Conservation (phyloP, 2,329 filamentous ascomycete species). For the Botrytis fabae region DNA sequence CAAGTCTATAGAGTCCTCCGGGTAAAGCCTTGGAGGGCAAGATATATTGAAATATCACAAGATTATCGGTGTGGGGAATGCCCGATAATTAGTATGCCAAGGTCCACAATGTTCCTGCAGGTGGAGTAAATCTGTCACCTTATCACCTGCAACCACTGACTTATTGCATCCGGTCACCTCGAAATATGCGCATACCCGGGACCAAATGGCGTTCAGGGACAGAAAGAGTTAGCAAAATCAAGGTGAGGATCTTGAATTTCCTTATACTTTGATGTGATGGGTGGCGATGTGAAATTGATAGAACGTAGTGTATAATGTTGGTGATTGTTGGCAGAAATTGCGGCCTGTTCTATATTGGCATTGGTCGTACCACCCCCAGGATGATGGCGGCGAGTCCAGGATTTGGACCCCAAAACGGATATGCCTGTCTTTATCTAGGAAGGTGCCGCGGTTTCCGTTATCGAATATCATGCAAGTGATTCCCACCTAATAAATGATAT, state of each 20-base stretch:
- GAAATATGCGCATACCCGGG: constrained; percentile 25
- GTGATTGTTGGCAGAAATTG: constrained; percentile 3
- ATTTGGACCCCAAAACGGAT: constrained; percentile 13
- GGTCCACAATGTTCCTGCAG: constrained; percentile 37
- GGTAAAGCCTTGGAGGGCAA: constrained; percentile 26
- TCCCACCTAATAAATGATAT: constrained; percentile 12
- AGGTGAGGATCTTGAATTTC: not conserved
- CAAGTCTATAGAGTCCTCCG: constrained; percentile 26
- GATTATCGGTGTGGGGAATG: constrained; percentile 33
- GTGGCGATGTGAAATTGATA: constrained; percentile 12
- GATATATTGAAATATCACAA: constrained; percentile 23
- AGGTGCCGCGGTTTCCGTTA: constrained; percentile 20
- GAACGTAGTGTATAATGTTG: not conserved
- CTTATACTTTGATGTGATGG: not conserved
- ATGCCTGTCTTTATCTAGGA: not conserved
- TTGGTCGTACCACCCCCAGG: constrained; percentile 17
- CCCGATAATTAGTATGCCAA: constrained; percentile 19
- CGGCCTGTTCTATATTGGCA: not conserved
- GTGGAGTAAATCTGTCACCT: constrained; percentile 36
- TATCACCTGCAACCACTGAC: constrained; percentile 36
- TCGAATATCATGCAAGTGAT: constrained; percentile 22
- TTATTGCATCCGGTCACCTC: constrained; percentile 36
- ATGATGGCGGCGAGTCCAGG: constrained; percentile 1
- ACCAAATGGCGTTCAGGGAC: constrained; percentile 23
- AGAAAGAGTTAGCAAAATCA: constrained; percentile 25